A percentile compares a stretch with the other conserved stretches of the same genome.
Evolutionary conservation across 345 rosid species (phyloP).

Genomic region (Corchorus olitorius): DNA sequence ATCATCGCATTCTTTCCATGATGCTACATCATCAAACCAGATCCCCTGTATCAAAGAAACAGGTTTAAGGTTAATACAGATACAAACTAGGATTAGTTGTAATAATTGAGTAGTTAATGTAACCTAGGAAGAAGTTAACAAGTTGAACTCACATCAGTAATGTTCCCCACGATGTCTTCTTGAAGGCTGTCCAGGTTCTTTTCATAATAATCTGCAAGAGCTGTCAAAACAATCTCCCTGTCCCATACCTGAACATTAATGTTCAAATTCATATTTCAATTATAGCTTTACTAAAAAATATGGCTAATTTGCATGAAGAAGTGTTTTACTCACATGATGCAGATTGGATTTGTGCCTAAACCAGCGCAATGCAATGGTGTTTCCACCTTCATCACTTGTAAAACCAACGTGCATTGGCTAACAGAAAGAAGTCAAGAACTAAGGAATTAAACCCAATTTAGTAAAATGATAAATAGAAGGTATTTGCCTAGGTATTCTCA

Average conservation of each 20-base stretch:
- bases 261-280: not conserved
- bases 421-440: not conserved
- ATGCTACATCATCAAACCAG: constrained; percentile 71
- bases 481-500: not conserved
- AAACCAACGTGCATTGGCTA: constrained; percentile 95
- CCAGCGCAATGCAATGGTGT: constrained; percentile 84
- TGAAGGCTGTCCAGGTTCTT: constrained; percentile 75
- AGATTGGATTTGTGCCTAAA: constrained; percentile 87
- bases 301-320: not conserved
- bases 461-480: not conserved
- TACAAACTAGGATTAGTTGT: not conserved
- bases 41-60: constrained; percentile 50
- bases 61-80: not conserved
- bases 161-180: constrained; percentile 62
- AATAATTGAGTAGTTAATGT: not conserved
- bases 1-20: constrained; percentile 79
- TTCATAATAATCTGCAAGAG: constrained; percentile 68
- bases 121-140: not conserved
- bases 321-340: constrained; percentile 62
- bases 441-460: not conserved
- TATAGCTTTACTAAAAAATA: too few relatives aligned
- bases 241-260: constrained; percentile 72
- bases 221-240: constrained; percentile 81
- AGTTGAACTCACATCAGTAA: constrained; percentile 60
- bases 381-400: constrained; percentile 85